phyloP scores from a whole-genome alignment of 2,329 filamentous ascomycete species.

The Drechslerella coelobrocha region DNA sequence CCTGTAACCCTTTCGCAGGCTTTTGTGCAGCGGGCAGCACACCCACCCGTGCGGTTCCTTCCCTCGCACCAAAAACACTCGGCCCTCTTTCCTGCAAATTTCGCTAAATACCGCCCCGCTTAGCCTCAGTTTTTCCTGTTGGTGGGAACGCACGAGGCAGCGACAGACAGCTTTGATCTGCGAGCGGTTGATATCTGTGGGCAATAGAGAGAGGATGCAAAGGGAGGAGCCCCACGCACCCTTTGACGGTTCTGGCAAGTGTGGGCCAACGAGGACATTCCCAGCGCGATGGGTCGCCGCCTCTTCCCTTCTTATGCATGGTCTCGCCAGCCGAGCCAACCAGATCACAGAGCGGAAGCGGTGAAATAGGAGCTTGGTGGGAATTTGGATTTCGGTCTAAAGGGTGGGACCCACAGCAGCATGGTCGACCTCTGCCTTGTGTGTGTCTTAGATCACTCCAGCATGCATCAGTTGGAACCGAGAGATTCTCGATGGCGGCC shows the following conservation, averaged over 20 bases:
- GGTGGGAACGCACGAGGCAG: slow-evolving; percentile 49
- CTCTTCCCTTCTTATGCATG: slow-evolving; percentile 50
- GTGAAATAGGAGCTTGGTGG: slow-evolving; percentile 49
- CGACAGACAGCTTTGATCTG: slow-evolving; percentile 36
- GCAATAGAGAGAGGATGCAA: slow-evolving; percentile 28
- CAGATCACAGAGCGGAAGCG: slow-evolving; percentile 30
- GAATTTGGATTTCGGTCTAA: slow-evolving; percentile 11
- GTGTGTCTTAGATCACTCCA: slow-evolving; percentile 50
- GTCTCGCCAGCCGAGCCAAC: slow-evolving; percentile 49
- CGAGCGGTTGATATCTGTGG: slow-evolving; percentile 8
- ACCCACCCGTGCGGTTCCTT: slow-evolving; percentile 19
- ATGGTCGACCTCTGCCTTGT: slow-evolving; percentile 25
- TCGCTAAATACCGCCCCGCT: slow-evolving; percentile 49
- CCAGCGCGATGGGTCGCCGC: slow-evolving; percentile 51
- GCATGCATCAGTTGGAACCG: slow-evolving; percentile 48
- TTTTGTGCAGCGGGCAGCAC: slow-evolving; percentile 27
- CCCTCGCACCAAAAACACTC: slow-evolving; percentile 49
- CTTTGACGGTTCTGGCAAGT: slow-evolving; percentile 37
- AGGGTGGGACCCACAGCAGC: slow-evolving; percentile 28
- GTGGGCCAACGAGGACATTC: slow-evolving; percentile 27
- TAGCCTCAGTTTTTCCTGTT: slow-evolving; percentile 44
- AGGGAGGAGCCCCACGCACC: slow-evolving; percentile 50
- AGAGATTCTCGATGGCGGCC: slow-evolving; percentile 21
- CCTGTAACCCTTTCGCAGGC: not conserved
- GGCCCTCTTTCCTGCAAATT: slow-evolving; percentile 50